A percentile compares a stretch with the other conserved stretches of the same genome.
phyloP scores from a whole-genome alignment of 2,329 filamentous ascomycete genomes.

The Cercospora beticola region DNA sequence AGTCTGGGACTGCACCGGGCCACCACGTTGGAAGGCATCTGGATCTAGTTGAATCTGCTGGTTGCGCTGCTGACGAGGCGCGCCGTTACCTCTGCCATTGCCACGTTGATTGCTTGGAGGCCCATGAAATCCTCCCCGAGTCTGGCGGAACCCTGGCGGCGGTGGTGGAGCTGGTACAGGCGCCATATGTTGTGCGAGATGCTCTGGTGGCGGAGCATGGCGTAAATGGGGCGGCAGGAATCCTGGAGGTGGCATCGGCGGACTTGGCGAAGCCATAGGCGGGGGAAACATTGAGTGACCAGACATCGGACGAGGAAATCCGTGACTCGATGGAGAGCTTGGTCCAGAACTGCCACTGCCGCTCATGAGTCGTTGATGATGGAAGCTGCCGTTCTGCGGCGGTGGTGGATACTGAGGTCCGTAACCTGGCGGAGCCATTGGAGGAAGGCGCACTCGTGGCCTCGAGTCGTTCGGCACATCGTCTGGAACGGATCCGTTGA shows the following conservation, averaged over 20 bases:
- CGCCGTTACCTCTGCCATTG: conserved; percentile 14
- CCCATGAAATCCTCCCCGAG: conserved; percentile 2
- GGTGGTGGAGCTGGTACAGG: background rate
- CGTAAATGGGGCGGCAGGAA: conserved; percentile 16
- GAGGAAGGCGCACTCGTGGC: conserved; percentile 16
- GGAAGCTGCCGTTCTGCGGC: background rate
- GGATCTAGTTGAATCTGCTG: conserved; percentile 34
- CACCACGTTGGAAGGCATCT: conserved; percentile 35
- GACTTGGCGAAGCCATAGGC: conserved; percentile 1
- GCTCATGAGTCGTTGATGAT: conserved; percentile 12
- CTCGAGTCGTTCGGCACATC: conserved; percentile 10
- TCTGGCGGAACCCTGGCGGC: conserved; percentile 10
- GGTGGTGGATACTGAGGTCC: conserved; percentile 6
- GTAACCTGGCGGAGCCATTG: conserved; percentile 9
- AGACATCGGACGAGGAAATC: conserved; percentile 6
- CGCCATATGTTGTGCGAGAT: background rate
- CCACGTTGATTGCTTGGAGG: conserved; percentile 9
- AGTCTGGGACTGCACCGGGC: conserved; percentile 21
- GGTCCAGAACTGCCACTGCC: conserved; percentile 10
- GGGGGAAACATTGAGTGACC: conserved; percentile 1
- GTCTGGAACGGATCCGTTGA: conserved; percentile 41
- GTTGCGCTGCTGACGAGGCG: conserved; percentile 23
- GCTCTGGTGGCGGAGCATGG: conserved; percentile 10
- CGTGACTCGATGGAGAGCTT: conserved; percentile 16
- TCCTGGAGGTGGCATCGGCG: conserved; percentile 8